A percentile compares a stretch with the other conserved stretches of the same genome.
These are phyloP conservation scores for Spatholobus suberectus DNA, from an alignment of 306 rosid genomes.

Conservation along the genomic window DNA sequence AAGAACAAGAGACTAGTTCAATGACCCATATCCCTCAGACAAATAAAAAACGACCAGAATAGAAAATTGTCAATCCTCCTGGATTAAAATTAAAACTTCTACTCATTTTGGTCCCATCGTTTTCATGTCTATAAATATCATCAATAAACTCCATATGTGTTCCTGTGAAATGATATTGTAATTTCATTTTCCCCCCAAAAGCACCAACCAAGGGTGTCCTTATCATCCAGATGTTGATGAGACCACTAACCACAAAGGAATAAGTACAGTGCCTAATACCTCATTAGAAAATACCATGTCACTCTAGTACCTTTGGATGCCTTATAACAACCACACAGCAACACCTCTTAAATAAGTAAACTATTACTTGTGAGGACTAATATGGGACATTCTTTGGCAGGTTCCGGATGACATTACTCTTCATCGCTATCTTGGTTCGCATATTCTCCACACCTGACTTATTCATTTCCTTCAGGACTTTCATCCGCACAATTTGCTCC, in stretches of 20 bases:
- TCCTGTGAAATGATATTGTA: neutral
- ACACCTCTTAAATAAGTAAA: neutral
- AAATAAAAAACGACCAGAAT: neutral
- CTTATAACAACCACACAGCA: neutral
- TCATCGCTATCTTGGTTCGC: constrained; percentile 87
- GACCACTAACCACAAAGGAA: neutral
- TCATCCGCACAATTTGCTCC: constrained; percentile 81
- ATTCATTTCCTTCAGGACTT: constrained; percentile 85
- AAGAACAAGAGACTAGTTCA: neutral
- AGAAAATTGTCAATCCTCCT: neutral
- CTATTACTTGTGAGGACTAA: constrained; percentile 46
- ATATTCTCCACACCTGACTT: constrained; percentile 83
- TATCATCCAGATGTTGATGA: neutral
- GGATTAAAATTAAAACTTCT: neutral
- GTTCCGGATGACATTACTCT: constrained; percentile 89
- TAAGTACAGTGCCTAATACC: neutral
- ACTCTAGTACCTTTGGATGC: constrained; percentile 1
- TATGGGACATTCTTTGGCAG: constrained; percentile 82
- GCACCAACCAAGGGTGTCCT: neutral
- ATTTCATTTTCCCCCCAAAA: neutral
- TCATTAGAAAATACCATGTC: neutral
- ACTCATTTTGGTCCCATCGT: neutral
- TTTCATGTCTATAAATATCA: neutral
- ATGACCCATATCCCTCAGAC: neutral
- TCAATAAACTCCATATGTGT: neutral